Evolutionary conservation across 2,329 filamentous ascomycete species (phyloP).

Genomic region (Chaetomium olivaceum): DNA sequence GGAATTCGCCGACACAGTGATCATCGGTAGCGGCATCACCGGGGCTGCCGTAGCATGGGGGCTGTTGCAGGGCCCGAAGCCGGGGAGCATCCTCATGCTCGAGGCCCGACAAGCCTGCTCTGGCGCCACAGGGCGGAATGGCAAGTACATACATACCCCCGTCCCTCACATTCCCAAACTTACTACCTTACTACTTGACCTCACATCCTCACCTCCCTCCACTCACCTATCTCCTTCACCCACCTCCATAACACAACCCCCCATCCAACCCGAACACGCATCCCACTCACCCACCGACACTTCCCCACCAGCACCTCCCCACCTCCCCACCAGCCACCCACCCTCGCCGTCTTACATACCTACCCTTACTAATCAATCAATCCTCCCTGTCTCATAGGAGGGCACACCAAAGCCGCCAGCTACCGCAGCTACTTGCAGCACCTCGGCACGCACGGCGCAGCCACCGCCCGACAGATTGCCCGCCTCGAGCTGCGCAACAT

Average conservation of each 20-base stretch:
- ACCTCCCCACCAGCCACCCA: no score
- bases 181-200: no score
- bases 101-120: constrained; percentile 67
- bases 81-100: constrained; percentile 54
- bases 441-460: constrained; percentile 45
- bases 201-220: background rate
- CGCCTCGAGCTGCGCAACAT: constrained; percentile 56
- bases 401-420: constrained; percentile 47
- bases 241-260: background rate
- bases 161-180: no score
- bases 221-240: background rate
- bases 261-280: background rate
- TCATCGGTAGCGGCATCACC: constrained; percentile 66
- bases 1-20: constrained; percentile 55
- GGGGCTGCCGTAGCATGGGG: constrained; percentile 61
- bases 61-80: constrained; percentile 39
- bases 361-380: no score
- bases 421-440: constrained; percentile 54
- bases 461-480: constrained; percentile 52
- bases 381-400: no score
- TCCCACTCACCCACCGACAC: background rate
- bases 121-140: constrained; percentile 64
- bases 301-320: background rate
- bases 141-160: constrained; percentile 31
- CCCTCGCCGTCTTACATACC: no score